Conservation (phyloP, 192 early-diverging fungal genomes). For the Coemansia interrupta region DNA sequence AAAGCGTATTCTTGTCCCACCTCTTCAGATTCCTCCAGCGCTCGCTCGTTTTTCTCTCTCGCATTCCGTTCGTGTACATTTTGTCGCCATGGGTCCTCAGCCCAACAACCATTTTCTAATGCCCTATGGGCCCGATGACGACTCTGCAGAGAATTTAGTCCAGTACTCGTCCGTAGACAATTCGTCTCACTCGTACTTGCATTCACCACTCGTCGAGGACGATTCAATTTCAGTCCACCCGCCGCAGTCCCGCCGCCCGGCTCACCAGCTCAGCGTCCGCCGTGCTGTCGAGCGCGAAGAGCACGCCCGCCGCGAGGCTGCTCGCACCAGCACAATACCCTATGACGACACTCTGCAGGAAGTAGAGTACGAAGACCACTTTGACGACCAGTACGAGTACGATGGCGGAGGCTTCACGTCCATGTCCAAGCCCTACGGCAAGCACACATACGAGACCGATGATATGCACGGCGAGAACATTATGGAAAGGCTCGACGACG, state of each 20-base stretch:
- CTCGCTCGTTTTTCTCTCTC: background rate
- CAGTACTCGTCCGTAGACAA: slow-evolving; percentile 18
- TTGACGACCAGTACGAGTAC: slow-evolving; percentile 21
- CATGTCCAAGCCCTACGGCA: slow-evolving; percentile 33
- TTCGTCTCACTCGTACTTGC: slow-evolving; percentile 35
- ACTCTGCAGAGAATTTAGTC: slow-evolving; percentile 30
- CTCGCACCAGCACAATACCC: slow-evolving; percentile 9
- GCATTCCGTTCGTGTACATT: background rate
- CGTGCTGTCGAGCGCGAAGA: slow-evolving; percentile 37
- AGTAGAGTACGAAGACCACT: slow-evolving; percentile 25
- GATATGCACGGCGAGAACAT: slow-evolving; percentile 26
- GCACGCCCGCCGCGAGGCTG: slow-evolving; percentile 20
- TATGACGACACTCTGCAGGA: slow-evolving; percentile 33
- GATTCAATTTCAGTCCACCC: slow-evolving; percentile 36
- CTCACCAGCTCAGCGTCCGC: slow-evolving; percentile 42
- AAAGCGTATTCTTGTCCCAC: too few relatives aligned
- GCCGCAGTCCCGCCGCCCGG: slow-evolving; percentile 32
- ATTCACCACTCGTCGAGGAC: slow-evolving; percentile 48
- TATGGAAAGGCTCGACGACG: slow-evolving; percentile 47
- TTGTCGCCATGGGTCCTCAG: slow-evolving; percentile 13
- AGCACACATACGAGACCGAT: slow-evolving; percentile 9
- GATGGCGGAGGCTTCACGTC: slow-evolving; percentile 15
- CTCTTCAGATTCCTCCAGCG: too few relatives aligned
- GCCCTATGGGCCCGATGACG: slow-evolving; percentile 43
- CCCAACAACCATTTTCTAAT: slow-evolving; percentile 34